phyloP scores from a whole-genome alignment of 306 rosid genomes.

The Mucuna pruriens region DNA sequence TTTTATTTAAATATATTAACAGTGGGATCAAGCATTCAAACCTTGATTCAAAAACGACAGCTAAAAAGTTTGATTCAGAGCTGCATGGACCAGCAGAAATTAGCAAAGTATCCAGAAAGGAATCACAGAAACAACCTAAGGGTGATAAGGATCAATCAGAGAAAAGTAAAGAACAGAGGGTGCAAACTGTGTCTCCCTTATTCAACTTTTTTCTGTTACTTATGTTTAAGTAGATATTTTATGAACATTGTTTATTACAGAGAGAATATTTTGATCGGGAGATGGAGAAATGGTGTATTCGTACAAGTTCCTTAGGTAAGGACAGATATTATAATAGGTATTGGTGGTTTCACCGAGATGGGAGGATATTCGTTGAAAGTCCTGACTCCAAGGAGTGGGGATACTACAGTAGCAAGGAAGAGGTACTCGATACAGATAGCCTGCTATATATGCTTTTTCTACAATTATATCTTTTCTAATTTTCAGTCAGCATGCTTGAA shows the following conservation, averaged over 20 bases:
- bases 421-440: constrained; percentile 54
- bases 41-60: constrained; percentile 48
- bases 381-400: constrained; percentile 85
- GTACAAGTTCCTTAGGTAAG: constrained; percentile 74
- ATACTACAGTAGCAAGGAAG: constrained; percentile 76
- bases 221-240: constrained; percentile 9
- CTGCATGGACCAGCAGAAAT: constrained; percentile 50
- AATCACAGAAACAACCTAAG: constrained; percentile 42
- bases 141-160: constrained; percentile 54
- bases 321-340: constrained; percentile 77
- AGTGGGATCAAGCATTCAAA: constrained; percentile 60
- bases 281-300: constrained; percentile 70
- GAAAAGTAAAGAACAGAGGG: constrained; percentile 70
- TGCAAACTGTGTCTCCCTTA: constrained; percentile 46
- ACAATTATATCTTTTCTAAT: constrained; percentile 2
- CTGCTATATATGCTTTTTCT: constrained; percentile 26
- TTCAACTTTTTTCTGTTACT: constrained; percentile 28
- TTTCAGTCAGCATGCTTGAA: constrained; percentile 44
- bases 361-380: constrained; percentile 87
- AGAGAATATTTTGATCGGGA: constrained; percentile 78
- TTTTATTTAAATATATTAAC: constrained; percentile 27
- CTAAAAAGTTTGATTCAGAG: constrained; percentile 53
- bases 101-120: constrained; percentile 58
- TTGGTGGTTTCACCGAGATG: constrained; percentile 94
- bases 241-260: constrained; percentile 53